Evolutionary conservation across 73 alveolate genomes (phyloP).

Genomic region (Tetrahymena thermophila): DNA sequence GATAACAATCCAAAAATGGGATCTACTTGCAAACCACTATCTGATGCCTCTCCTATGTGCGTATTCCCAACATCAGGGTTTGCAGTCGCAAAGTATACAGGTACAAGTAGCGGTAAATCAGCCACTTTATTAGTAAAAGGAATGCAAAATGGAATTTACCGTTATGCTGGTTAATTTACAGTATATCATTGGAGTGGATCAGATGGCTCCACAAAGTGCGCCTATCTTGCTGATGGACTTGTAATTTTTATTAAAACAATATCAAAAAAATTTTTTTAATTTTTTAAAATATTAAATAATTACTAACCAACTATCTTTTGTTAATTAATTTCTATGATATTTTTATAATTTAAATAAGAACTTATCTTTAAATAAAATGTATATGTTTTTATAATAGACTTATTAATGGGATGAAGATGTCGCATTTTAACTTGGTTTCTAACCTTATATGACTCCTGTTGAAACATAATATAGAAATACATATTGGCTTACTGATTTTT

Average conservation of each 20-base stretch:
- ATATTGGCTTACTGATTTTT: neutral
- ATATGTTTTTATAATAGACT: neutral
- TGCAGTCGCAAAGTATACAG: neutral
- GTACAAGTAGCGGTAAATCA: neutral
- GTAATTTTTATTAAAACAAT: neutral
- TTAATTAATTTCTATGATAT: too few relatives aligned
- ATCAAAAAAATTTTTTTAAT: too few relatives aligned
- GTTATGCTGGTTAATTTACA: neutral
- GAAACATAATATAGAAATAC: neutral
- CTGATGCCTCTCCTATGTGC: neutral
- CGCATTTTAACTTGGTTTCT: neutral
- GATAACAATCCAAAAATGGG: neutral
- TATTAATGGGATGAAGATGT: neutral
- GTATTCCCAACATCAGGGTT: neutral
- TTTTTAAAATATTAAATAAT: too few relatives aligned
- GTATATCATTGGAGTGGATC: neutral
- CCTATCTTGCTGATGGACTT: neutral
- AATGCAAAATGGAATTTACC: neutral
- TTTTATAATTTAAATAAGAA: too few relatives aligned
- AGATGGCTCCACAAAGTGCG: neutral
- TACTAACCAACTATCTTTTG: too few relatives aligned
- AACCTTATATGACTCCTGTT: neutral
- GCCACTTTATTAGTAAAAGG: neutral
- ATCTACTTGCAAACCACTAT: neutral
- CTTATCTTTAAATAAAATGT: too few relatives aligned